Base-by-base conservation (phyloP, 345 rosid genomes). In the Hypericum androsaemum region DNA sequence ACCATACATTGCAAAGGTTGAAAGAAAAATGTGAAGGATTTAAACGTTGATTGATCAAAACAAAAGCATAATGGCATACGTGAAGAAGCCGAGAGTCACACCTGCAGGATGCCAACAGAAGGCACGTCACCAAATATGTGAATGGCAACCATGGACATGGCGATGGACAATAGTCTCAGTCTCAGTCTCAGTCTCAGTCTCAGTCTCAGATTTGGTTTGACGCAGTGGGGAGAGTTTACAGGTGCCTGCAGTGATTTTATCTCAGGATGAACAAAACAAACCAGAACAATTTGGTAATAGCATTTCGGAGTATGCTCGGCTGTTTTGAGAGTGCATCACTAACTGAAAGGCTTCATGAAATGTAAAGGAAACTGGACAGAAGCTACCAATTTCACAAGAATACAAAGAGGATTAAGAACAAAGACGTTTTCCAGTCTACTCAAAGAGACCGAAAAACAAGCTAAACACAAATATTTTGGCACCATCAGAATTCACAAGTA, bases 41-140 rank as follows among this genome's bases (percentile, higher is more conserved):
- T 5, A 13, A 46, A 17, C 8, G 10, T 12, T 12, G 12, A 7
- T 44, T 12, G 13, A 44, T 12, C n/a, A 8, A 44, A 12, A 6
- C 15, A 44, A 16, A 8, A 2, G 47, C 7, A 5, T 44, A 7
- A 8, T 12, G 15, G 50, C 12, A 46, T 11, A 14, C 12, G 15
- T 44, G 15, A 44, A 1, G 32, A 22, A 51, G 37, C 14, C 10
- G 9, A 7, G 32, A 51, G 12, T 22, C 54, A 8, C 37, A 51
- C 54, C 54, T 51, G 54, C 15, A 51, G 41, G 41, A 51, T 40
- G 5, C 54, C 54, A 36, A 51, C 54, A 10, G 54, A 51, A 10
- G 54, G 54, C 41, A 51, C 54, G 32, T 51, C 54, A 12, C 54
- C 54, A 12, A 51, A 36, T 13, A 51, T 51, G 39, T 51, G 54